Evolutionary conservation across 2,329 filamentous ascomycete species (phyloP), one percentile per base, ranked within the genome.

Genomic region (Thelonectria olida): DNA sequence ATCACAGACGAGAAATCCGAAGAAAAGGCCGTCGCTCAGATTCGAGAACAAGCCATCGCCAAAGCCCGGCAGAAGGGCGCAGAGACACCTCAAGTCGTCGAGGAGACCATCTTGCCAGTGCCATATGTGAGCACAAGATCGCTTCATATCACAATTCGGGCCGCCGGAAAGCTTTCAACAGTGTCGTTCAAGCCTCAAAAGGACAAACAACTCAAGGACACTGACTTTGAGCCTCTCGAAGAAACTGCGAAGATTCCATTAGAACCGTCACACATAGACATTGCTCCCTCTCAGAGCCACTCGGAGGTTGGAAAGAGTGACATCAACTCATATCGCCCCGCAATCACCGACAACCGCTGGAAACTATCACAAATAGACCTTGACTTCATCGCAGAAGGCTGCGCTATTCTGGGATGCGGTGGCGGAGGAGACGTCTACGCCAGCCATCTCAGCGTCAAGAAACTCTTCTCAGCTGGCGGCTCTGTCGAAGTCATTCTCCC

Each of bases 331-430:
- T 54, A 60, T 19, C 44, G 44, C 5, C 57, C 51, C n/a, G 3
- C 19, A 9, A 27, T 60, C 6, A 23, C 34, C 42, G 72, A 79
- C 4, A 52, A 47, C 2, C 74, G 78, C 47, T 84, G 82, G 82
- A 74, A 76, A 55, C 69, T 84, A 13, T 79, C 77, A 2, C 77
- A 81, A 58, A 77, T 76, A 0, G 82, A 84, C 65, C 70, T 83
- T 23, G 73, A 78, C 47, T 83, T 78, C 52, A 73, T 84, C 3
- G 75, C 79, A 2, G 79, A 80, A 49, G 82, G 82, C 1, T 80
- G 80, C 55, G 81, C 81, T 36, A 76, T 84, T 8, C 73, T 84
- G 0, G 81, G 80, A 2, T 82, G 81, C 52, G 82, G 80, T 5
- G 81, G 81, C 5, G 81, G 81, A 5, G 61, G 61, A 25, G 54